Evolutionary conservation across 495 filamentous ascomycete species (phyloP), one percentile per base, ranked within the genome.

Genomic region (Aspergillus steynii): DNA sequence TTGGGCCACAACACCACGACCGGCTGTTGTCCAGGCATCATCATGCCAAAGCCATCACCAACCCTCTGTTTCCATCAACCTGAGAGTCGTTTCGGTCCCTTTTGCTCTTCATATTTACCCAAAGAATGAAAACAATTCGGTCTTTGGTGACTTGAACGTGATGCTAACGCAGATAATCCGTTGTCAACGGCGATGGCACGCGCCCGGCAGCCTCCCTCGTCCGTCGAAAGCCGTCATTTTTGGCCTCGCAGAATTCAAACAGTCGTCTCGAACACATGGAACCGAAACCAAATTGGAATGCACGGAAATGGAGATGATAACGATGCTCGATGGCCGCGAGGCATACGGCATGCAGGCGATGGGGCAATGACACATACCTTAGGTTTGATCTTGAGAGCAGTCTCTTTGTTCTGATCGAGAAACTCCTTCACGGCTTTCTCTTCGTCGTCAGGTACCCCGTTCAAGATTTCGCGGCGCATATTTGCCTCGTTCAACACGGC

Each of bases 311-410:
- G 37, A 12, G 37, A 42, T 42, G 37, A 15, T 42, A 42, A 12
- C 7, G 8, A 42, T 42, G 37, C 37, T 42, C 9, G 37, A 42
- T 42, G 37, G 37, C 12, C 14, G 12, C 37, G 6, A 42, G 37
- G 9, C 37, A 15, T 42, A 37, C 34, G 37, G 37, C 12, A 42
- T 1, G 9, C 10, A 7, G 31, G 37, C 14, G 1, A 42, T 2
- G 9, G 10, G 5, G 37, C 7, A 42, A 42, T 42, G 37, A 42
- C 37, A 58, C 84, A 64, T 72, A 93, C 90, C 85, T 92, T 94
- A 0, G 92, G 92, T 68, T 89, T 90, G 45, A 84, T 93, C 80
- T 95, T 95, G 10, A 96, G 77, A 49, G 90, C 90, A 57, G 83
- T 88, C 63, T 87, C 86, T 60, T 78, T 73, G 65, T 94, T 96